Base-by-base conservation (phyloP, 352 stramenopile species). In the Peronosclerospora sorghi region DNA sequence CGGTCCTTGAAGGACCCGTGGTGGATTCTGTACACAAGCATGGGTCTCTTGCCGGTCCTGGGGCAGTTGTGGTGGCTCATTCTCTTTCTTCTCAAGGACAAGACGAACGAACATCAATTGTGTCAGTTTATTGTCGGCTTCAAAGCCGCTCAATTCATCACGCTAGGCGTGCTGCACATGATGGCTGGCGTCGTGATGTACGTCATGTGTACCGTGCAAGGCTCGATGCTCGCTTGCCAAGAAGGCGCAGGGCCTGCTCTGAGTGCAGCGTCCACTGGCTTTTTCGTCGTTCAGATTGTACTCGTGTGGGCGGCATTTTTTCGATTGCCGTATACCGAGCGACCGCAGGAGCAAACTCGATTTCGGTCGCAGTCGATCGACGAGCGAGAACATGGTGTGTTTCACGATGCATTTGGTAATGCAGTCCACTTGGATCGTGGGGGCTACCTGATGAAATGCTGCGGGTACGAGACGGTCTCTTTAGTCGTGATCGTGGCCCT, bases 61-160 rank as follows among this genome's bases (percentile, higher is more conserved):
- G 79, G 80, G 3, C 81, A 94, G 59, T 45, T 92, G 24, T 95
- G 83, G 84, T 96, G 85, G 85, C 68, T 94, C 32, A 77, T 94
- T 14, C 52, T 95, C 7, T 95, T 95, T 38, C 18, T 95, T 19
- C 68, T 94, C 40, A 91, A 94, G 52, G 83, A 96, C 68, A 95
- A 95, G 51, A 89, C 76, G 21, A 87, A 96, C 56, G 85, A 96
- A 56, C 86, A 93, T 45, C 84, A 95, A 47, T 57, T 96, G n/a
- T 94, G 81, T 43, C 71, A 96, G 45, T 96, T 96, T 29, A 95
- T 96, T 37, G 75, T 95, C 13, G 77, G 80, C 12, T 95, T 96
- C 60, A 89, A 95, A 35, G 73, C 71, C n/a, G 80, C 82, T 5
- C 83, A 94, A 51, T 96, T 96, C 45, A 80, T 95, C 35, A 88